A percentile compares a stretch with the other conserved stretches of the same genome.
phyloP scores from a whole-genome alignment of 2,329 filamentous ascomycete species.

The Alternaria postmessia region DNA sequence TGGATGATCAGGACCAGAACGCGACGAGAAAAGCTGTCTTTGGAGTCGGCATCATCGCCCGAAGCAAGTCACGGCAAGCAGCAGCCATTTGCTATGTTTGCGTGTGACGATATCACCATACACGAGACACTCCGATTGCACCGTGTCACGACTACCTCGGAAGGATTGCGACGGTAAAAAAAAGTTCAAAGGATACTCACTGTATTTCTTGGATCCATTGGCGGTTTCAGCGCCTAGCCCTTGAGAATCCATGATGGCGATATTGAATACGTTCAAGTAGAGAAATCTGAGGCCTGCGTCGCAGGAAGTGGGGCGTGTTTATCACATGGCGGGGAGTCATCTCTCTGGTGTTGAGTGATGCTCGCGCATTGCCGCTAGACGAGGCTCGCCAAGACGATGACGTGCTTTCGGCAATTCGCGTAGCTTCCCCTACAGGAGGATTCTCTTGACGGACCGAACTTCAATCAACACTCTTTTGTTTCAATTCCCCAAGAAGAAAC shows the following conservation, averaged over 20 bases:
- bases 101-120: background rate
- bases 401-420: conserved; percentile 31
- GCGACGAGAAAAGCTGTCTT: background rate
- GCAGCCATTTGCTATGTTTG: background rate
- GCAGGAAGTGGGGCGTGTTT: conserved; percentile 19
- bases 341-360: conserved; percentile 27
- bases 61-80: background rate
- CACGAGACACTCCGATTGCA: background rate
- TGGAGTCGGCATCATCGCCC: background rate
- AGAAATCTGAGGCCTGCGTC: conserved; percentile 18
- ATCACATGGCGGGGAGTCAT: conserved; percentile 40
- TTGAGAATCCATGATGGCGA: conserved; percentile 29
- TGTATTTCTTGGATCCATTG: conserved; percentile 33
- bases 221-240: conserved; percentile 13
- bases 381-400: conserved; percentile 35
- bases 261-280: conserved; percentile 15
- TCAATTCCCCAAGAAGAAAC: background rate
- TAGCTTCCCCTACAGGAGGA: background rate
- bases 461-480: background rate
- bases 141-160: background rate
- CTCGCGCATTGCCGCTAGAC: conserved; percentile 36
- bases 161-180: conserved; percentile 11
- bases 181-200: conserved; percentile 14
- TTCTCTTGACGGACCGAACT: background rate
- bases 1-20: conserved; percentile 1